Evolutionary conservation across 192 early-diverging fungal species (phyloP).

Genomic region (Coemansia sp.): DNA sequence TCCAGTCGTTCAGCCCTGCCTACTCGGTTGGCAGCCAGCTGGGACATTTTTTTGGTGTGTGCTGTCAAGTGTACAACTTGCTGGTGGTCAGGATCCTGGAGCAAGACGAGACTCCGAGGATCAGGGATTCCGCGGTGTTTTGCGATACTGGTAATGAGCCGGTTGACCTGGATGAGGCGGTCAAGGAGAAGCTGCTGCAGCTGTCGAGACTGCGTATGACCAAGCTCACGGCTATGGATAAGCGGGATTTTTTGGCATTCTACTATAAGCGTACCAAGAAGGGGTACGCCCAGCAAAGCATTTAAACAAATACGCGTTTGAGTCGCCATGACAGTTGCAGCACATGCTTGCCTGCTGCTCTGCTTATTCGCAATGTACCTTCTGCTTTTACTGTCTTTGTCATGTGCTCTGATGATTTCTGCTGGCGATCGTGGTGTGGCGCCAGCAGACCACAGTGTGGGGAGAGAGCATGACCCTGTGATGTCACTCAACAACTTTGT

Average conservation of each 20-base stretch:
- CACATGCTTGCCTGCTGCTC: too few species aligned
- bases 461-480: background rate
- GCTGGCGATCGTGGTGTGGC: slow-evolving; percentile 4
- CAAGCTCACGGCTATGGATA: slow-evolving; percentile 63
- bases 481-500: background rate
- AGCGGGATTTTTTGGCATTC: slow-evolving; percentile 74
- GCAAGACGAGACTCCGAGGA: slow-evolving; percentile 52
- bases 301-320: too few species aligned
- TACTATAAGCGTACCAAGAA: slow-evolving; percentile 46
- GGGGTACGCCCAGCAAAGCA: background rate
- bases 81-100: slow-evolving; percentile 57
- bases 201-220: slow-evolving; percentile 69
- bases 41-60: slow-evolving; percentile 61
- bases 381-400: background rate
- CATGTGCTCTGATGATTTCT: background rate
- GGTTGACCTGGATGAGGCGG: slow-evolving; percentile 55
- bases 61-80: slow-evolving; percentile 57
- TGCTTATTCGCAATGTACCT: too few species aligned
- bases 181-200: slow-evolving; percentile 57
- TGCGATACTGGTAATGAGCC: slow-evolving; percentile 26
- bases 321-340: too few species aligned
- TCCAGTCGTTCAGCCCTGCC: slow-evolving; percentile 26
- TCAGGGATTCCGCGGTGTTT: slow-evolving; percentile 61
- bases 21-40: slow-evolving; percentile 56
- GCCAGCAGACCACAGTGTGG: slow-evolving; percentile 2